Evolutionary conservation across 2,329 filamentous ascomycete genomes (phyloP).

Genomic region (Pseudogymnoascus sp.): DNA sequence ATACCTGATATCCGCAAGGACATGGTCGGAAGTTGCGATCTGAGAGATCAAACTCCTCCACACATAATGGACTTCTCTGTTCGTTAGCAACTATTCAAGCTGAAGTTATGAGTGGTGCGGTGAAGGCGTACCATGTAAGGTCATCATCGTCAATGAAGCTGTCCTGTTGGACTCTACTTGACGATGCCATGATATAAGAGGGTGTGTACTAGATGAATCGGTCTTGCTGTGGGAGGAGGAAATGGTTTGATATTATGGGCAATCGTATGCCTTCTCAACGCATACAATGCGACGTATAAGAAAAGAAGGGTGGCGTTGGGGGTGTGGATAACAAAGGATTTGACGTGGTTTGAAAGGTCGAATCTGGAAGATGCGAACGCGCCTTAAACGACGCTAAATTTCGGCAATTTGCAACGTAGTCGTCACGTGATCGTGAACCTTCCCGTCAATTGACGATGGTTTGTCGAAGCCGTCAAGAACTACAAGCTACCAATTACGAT

Average conservation of each 20-base stretch:
- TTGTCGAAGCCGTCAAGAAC: constrained; percentile 3
- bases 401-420: constrained; percentile 3
- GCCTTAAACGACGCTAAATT: constrained; percentile 11
- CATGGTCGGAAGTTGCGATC: constrained; percentile 96
- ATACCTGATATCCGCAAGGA: constrained; percentile 94
- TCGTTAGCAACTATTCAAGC: constrained; percentile 21
- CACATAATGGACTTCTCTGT: constrained; percentile 76
- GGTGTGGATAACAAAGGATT: constrained; percentile 8
- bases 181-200: constrained; percentile 12
- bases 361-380: constrained; percentile 11
- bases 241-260: background rate
- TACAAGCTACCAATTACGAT: constrained; percentile 9
- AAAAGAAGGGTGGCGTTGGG: constrained; percentile 7
- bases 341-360: constrained; percentile 10
- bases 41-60: constrained; percentile 96
- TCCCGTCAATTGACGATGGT: constrained; percentile 2
- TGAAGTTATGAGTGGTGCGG: constrained; percentile 13
- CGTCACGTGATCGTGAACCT: background rate
- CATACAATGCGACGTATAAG: constrained; percentile 9
- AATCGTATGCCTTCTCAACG: constrained; percentile 8
- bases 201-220: background rate
- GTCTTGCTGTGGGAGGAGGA: background rate
- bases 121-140: constrained; percentile 52
- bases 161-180: constrained; percentile 44
- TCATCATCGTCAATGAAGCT: constrained; percentile 66